Evolutionary conservation across 2,329 filamentous ascomycete genomes (phyloP).

Genomic region (Colletotrichum sp.): DNA sequence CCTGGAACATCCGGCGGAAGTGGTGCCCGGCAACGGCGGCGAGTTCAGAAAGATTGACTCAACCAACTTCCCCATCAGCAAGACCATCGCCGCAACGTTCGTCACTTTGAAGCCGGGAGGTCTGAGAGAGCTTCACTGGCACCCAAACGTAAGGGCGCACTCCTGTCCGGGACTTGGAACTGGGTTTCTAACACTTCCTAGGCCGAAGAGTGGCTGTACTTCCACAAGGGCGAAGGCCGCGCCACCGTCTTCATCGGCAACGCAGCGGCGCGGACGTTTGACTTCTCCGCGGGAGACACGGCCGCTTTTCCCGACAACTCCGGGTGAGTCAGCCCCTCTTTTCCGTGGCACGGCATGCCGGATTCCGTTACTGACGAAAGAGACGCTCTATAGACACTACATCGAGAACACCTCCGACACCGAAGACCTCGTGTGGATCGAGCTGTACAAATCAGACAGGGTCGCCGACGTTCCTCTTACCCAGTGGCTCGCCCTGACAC

Average conservation of each 20-base stretch:
- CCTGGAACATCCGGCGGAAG: constrained; percentile 58
- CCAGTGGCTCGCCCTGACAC: constrained; percentile 74
- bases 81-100: constrained; percentile 69
- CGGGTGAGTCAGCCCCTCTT: constrained; percentile 38
- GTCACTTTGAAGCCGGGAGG: constrained; percentile 68
- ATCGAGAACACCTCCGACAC: constrained; percentile 71
- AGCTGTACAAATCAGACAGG: constrained; percentile 72
- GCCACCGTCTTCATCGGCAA: constrained; percentile 71
- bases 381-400: constrained; percentile 55
- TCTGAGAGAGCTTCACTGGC: constrained; percentile 72
- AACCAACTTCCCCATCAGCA: constrained; percentile 69
- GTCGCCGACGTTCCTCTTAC: constrained; percentile 71
- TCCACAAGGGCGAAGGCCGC: constrained; percentile 65
- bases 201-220: constrained; percentile 76
- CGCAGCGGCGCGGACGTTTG: constrained; percentile 67
- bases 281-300: constrained; percentile 71
- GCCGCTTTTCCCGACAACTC: constrained; percentile 72
- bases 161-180: neutral
- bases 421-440: constrained; percentile 70
- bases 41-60: constrained; percentile 69
- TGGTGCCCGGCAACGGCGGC: constrained; percentile 66
- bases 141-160: constrained; percentile 60
- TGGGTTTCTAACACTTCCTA: constrained; percentile 27
- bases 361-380: neutral
- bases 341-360: neutral